Conservation (phyloP, 163 green algal species). For the Prototheca wickerhamii region DNA sequence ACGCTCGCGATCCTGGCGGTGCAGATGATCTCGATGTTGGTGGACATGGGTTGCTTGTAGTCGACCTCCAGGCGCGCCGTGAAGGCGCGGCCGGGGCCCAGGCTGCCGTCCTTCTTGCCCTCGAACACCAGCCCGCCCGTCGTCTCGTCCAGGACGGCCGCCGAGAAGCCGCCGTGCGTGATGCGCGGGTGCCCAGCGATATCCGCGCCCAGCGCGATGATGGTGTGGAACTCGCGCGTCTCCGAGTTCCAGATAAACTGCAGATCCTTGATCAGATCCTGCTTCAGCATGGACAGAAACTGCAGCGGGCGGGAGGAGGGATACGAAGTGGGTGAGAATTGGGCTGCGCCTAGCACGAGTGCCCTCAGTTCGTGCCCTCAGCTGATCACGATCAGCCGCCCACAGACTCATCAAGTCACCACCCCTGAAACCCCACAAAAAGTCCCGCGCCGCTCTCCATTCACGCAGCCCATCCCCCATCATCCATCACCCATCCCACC, state of each 20-base stretch:
- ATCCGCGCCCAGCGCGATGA: conserved; percentile 21
- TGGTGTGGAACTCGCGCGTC: conserved; percentile 9
- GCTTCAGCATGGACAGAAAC: conserved; percentile 18
- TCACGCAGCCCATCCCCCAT: background rate
- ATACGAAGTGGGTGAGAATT: background rate
- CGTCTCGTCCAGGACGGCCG: conserved; percentile 26
- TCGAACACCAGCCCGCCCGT: conserved; percentile 23
- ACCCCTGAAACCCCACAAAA: background rate
- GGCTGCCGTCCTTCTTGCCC: conserved; percentile 18
- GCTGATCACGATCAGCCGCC: no score
- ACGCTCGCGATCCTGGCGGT: background rate
- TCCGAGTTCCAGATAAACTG: conserved; percentile 17
- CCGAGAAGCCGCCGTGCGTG: conserved; percentile 31
- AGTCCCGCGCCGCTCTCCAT: no score
- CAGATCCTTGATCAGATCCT: conserved; percentile 16
- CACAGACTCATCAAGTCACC: no score
- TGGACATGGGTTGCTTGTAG: conserved; percentile 11
- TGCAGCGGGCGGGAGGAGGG: conserved; percentile 2
- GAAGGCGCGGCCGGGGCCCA: conserved; percentile 25
- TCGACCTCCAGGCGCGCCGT: conserved; percentile 29
- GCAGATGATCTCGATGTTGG: conserved; percentile 1
- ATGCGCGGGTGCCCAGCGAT: conserved; percentile 26
- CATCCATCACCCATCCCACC: background rate
- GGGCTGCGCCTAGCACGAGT: no score
- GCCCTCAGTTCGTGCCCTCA: no score